A percentile compares a stretch with the other conserved stretches of the same genome.
Evolutionary conservation across 192 early-diverging fungal genomes (phyloP).

Genomic region (Backusella tarrabulga): DNA sequence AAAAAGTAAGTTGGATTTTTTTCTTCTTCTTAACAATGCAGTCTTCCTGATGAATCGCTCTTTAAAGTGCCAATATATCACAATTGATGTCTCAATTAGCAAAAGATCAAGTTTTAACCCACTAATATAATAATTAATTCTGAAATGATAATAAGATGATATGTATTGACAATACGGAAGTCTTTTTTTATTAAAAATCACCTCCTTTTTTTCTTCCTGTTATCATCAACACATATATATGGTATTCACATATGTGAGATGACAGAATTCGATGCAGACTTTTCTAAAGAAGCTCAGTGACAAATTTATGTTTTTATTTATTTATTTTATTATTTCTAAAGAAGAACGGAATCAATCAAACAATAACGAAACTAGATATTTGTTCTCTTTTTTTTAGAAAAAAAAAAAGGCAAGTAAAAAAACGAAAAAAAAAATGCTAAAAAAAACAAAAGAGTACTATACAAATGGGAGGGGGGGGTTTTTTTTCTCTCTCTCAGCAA

Average conservation of each 20-base stretch:
- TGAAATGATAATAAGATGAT: too few species aligned
- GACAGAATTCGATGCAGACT: constrained; percentile 81
- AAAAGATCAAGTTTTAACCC: too few species aligned
- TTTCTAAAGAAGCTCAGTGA: constrained; percentile 76
- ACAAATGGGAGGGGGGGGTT: too few species aligned
- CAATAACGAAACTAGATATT: not conserved
- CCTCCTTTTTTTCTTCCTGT: too few species aligned
- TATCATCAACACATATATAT: constrained; percentile 36
- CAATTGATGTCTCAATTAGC: too few species aligned
- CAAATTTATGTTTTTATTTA: constrained; percentile 30
- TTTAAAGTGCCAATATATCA: too few species aligned
- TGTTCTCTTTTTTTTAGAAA: not conserved
- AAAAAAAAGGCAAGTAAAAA: not conserved
- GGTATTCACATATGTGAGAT: constrained; percentile 91
- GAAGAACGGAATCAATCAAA: not conserved
- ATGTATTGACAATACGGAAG: not conserved
- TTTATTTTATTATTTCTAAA: not conserved
- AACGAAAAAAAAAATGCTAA: constrained; percentile 37
- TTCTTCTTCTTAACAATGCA: too few species aligned
- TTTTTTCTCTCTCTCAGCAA: not conserved
- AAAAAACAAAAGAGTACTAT: not conserved
- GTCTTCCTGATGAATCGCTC: too few species aligned
- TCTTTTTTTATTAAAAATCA: not conserved
- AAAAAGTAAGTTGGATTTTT: too few species aligned
- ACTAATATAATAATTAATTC: too few species aligned